Evolutionary conservation across 78 protist species (phyloP).

Genomic region (Dictyostelium purpureum): DNA sequence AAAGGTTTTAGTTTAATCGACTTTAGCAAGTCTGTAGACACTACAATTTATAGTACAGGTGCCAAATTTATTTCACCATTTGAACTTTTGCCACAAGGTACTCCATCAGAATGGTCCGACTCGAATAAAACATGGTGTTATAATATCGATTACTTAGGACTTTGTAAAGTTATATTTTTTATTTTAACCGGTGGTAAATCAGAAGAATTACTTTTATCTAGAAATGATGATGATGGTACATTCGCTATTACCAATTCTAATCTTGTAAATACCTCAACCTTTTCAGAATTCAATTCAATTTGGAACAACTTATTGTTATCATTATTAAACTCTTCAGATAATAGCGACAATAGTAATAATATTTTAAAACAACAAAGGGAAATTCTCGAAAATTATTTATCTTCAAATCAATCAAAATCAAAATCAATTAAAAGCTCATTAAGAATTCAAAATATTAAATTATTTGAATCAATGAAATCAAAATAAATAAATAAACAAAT

Average conservation of each 20-base stretch:
- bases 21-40: conserved; percentile 78
- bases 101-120: not conserved
- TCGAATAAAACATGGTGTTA: not conserved
- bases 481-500: not conserved
- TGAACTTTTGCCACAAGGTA: not conserved
- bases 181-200: conserved; percentile 25
- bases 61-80: not conserved
- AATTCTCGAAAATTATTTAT: not conserved
- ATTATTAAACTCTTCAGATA: not conserved
- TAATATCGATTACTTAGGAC: conserved; percentile 58
- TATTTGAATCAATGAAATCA: conserved; percentile 10
- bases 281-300: not conserved
- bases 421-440: conserved; percentile 1
- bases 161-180: conserved; percentile 9
- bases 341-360: not conserved
- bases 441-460: conserved; percentile 27
- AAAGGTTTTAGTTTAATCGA: conserved; percentile 79
- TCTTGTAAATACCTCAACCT: not conserved
- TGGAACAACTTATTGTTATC: conserved; percentile 7
- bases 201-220: not conserved
- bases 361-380: not conserved
- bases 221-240: not conserved
- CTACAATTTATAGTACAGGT: conserved; percentile 14
- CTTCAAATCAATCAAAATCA: conserved; percentile 21
- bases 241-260: not conserved